phyloP scores from a whole-genome alignment of 2,329 filamentous ascomycete species.

The Zalaria sp. region DNA sequence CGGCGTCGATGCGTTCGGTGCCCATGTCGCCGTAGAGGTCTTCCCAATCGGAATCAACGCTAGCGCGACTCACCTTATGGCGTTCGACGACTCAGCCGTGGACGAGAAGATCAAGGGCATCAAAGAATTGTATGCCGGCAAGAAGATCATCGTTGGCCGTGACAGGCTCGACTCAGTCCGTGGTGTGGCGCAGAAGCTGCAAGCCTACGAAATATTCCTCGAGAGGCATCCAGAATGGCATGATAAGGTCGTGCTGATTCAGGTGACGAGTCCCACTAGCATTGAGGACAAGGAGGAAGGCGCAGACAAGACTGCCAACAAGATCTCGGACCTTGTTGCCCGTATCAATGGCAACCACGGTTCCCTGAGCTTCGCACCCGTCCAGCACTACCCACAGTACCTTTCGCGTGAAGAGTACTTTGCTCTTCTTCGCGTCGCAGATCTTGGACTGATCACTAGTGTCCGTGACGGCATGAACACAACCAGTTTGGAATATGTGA shows the following conservation, averaged over 20 bases:
- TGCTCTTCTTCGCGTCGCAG: slow-evolving; percentile 75
- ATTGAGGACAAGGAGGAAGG: slow-evolving; percentile 62
- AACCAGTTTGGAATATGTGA: slow-evolving; percentile 84
- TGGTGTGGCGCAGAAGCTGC: slow-evolving; percentile 88
- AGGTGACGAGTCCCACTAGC: slow-evolving; percentile 65
- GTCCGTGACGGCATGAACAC: slow-evolving; percentile 90
- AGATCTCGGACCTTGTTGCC: slow-evolving; percentile 80
- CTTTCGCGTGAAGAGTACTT: slow-evolving; percentile 85
- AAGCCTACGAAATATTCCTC: slow-evolving; percentile 86
- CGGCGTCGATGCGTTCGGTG: slow-evolving; percentile 78
- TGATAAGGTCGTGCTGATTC: slow-evolving; percentile 82
- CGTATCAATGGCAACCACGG: slow-evolving; percentile 87
- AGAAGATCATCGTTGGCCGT: slow-evolving; percentile 88
- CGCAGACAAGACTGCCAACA: slow-evolving; percentile 66
- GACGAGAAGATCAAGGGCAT: slow-evolving; percentile 60
- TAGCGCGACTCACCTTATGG: slow-evolving; percentile 58
- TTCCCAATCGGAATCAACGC: slow-evolving; percentile 93
- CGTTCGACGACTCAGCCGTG: slow-evolving; percentile 56
- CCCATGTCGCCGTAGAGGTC: slow-evolving; percentile 79
- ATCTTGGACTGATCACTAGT: slow-evolving; percentile 88
- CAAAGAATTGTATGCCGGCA: slow-evolving; percentile 65
- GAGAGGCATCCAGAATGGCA: slow-evolving; percentile 85
- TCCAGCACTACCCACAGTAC: slow-evolving; percentile 92
- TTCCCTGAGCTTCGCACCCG: slow-evolving; percentile 74
- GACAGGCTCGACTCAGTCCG: slow-evolving; percentile 88